Evolutionary conservation across 2,329 filamentous ascomycete genomes (phyloP).

Genomic region (Graphilbum ipis-grandicollis): DNA sequence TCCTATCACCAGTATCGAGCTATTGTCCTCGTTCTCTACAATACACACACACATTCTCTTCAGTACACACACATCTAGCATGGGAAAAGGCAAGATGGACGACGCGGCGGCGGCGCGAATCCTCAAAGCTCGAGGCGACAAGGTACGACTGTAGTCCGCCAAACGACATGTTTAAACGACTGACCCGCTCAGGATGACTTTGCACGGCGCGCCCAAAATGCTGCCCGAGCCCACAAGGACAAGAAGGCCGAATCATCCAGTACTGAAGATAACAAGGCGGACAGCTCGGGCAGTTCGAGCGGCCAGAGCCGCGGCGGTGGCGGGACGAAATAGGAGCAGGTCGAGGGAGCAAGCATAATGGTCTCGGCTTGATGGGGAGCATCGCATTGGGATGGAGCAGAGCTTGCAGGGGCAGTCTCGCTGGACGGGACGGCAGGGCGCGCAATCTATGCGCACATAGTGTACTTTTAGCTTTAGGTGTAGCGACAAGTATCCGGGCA

Average conservation of each 20-base stretch:
- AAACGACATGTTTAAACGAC: constrained; percentile 1
- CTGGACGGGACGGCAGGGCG: too few species aligned
- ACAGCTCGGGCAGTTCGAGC: background rate
- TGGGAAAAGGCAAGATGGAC: constrained; percentile 24
- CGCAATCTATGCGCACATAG: too few species aligned
- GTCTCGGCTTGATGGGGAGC: too few species aligned
- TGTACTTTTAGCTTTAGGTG: too few species aligned
- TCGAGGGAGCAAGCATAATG: too few species aligned
- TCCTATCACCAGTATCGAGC: too few species aligned
- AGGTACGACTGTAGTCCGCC: constrained; percentile 12
- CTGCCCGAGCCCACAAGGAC: constrained; percentile 17
- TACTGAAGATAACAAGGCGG: background rate
- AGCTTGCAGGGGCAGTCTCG: too few species aligned
- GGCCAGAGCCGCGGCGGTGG: background rate
- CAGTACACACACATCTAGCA: constrained; percentile 4
- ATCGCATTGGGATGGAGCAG: too few species aligned
- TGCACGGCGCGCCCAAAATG: constrained; percentile 17
- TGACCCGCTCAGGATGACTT: constrained; percentile 15
- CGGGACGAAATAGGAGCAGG: background rate
- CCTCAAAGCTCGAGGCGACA: constrained; percentile 21
- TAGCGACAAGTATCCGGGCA: too few species aligned
- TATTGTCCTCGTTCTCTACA: too few species aligned
- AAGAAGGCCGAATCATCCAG: constrained; percentile 5
- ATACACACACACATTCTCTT: too few species aligned
- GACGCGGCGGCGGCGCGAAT: constrained; percentile 23